Conservation (phyloP, 352 stramenopile genomes). For the Achlya hypogyna region DNA sequence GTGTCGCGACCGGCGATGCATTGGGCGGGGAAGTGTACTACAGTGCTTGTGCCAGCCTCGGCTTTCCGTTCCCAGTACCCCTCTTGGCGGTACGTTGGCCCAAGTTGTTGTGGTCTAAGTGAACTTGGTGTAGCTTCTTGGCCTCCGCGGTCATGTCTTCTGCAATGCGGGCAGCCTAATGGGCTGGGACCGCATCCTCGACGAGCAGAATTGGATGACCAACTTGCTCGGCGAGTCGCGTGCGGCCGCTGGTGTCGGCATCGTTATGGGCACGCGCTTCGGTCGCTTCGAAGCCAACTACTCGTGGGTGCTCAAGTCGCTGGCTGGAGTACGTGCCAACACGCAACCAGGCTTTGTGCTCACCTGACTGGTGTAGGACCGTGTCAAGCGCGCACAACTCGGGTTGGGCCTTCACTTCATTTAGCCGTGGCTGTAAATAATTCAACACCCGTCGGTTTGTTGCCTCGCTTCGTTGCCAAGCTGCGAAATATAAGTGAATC, state of each 20-base stretch:
- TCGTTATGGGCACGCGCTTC: constrained; percentile 81
- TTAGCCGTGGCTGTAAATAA: constrained; percentile 27
- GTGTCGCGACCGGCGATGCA: constrained; percentile 70
- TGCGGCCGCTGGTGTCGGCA: constrained; percentile 72
- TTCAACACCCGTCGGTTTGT: neutral
- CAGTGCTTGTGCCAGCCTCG: constrained; percentile 69
- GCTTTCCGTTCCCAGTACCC: constrained; percentile 77
- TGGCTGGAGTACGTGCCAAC: constrained; percentile 55
- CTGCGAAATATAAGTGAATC: too few species aligned
- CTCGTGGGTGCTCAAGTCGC: constrained; percentile 83
- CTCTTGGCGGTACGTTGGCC: constrained; percentile 53
- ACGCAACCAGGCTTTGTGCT: constrained; percentile 5
- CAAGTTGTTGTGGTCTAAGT: neutral
- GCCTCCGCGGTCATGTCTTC: constrained; percentile 83
- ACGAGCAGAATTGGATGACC: constrained; percentile 87
- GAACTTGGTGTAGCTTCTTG: constrained; percentile 42
- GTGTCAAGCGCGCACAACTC: constrained; percentile 78
- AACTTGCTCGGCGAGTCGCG: constrained; percentile 81
- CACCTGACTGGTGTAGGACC: constrained; percentile 39
- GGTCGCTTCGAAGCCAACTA: constrained; percentile 87
- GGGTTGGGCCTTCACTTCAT: constrained; percentile 78
- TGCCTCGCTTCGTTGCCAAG: too few species aligned
- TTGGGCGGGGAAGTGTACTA: constrained; percentile 87
- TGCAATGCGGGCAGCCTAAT: constrained; percentile 86
- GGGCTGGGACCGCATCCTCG: constrained; percentile 71